Evolutionary conservation across 2,329 filamentous ascomycete genomes (phyloP), one percentile per base, ranked within the genome.

Genomic region (Fusarium kyushuense): DNA sequence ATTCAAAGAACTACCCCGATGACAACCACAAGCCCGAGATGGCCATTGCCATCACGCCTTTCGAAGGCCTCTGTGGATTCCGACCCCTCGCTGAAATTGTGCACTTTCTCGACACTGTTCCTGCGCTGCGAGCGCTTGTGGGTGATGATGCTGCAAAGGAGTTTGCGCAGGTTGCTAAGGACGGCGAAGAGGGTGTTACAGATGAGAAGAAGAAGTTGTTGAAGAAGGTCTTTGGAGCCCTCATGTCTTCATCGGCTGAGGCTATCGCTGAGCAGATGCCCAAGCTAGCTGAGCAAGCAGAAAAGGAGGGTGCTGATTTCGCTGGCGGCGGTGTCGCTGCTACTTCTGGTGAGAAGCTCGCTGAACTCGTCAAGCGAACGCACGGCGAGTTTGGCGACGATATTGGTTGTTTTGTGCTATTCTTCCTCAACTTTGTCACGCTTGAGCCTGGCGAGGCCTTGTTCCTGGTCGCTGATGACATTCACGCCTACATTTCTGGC

Each of bases 21-120:
- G 95, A 98, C 83, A 99, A 99, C 83, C 96, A 99, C 85, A 99
- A 99, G 83, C 96, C 96, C 33, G 96, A 99, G 82, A 99, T 99
- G 96, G 94, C 96, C 66, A 97, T 99, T 79, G 96, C 96, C 65
- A 91, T 99, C 74, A 98, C 96, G 1, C 91, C 93, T 0, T 99
- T 99, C 71, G 95, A 98, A 77, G 96, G 96, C 1, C 87, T 99
- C 33, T 99, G 96, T 75, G 96, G 96, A 33, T 99, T 99, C 84
- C 89, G 96, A 12, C 96, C 96, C 0, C 84, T 97, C 23, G 84
- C 82, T 7, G 94, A 99, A 80, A 96, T 98, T 66, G 85, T 89
- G 0, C 92, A 97, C 78, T 98, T 98, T 79, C 84, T 97, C 32
- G 82, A 88, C 48, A 78, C 74, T 2, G 76, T 87, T 2, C 72